These are phyloP conservation scores for Lactifluus volemus DNA, from an alignment of 768 basidiomycete species.

Conservation along the genomic window DNA sequence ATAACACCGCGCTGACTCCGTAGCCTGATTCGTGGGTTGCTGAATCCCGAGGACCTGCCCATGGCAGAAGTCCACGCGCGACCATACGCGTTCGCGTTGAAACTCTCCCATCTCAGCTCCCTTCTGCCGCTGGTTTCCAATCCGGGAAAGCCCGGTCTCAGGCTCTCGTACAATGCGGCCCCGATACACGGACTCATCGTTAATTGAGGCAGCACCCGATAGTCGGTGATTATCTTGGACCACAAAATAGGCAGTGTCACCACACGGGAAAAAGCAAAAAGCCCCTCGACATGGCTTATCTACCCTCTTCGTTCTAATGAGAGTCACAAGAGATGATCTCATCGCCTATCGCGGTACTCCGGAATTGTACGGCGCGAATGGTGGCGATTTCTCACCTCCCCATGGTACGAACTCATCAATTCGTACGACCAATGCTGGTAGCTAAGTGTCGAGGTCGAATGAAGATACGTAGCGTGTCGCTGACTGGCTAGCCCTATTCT, in stretches of 20 bases:
- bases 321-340: background rate
- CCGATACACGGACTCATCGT: slow-evolving; percentile 48
- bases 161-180: slow-evolving; percentile 49
- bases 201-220: slow-evolving; percentile 30
- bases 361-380: background rate
- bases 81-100: no score
- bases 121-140: slow-evolving; percentile 32
- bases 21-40: background rate
- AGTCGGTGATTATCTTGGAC: background rate
- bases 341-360: background rate
- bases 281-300: background rate
- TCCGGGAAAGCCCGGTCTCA: slow-evolving; percentile 13
- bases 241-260: no score
- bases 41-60: slow-evolving; percentile 23
- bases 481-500: background rate
- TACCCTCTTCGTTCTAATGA: background rate
- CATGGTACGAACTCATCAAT: background rate
- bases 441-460: background rate
- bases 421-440: background rate
- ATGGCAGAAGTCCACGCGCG: slow-evolving; percentile 41
- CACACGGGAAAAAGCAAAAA: no score
- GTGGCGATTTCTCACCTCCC: background rate
- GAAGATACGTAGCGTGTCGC: background rate
- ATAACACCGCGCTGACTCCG: background rate
- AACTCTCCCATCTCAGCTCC: no score